Evolutionary conservation across 352 stramenopile genomes (phyloP).

Genomic region (Phytophthora rubi): DNA sequence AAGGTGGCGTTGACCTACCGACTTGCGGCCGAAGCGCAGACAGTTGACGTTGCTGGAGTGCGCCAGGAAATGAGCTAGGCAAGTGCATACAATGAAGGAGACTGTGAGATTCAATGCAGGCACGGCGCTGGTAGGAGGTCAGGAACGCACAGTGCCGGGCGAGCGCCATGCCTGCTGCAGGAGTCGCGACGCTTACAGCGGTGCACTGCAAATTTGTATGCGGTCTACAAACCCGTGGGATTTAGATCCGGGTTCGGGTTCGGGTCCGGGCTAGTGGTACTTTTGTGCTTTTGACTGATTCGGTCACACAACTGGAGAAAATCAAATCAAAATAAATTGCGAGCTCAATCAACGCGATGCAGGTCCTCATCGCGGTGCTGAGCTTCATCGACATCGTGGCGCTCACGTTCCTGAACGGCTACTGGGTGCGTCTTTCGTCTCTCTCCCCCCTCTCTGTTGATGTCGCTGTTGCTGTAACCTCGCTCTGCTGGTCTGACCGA

Average conservation of each 20-base stretch:
- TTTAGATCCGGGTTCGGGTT: neutral
- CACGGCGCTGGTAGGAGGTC: no score
- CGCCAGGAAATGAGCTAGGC: constrained; percentile 76
- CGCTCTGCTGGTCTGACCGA: constrained; percentile 5
- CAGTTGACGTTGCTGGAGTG: constrained; percentile 87
- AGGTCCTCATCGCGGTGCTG: constrained; percentile 78
- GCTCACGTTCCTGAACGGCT: constrained; percentile 89
- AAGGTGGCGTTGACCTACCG: constrained; percentile 41
- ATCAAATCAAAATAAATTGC: neutral
- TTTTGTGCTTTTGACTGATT: constrained; percentile 10
- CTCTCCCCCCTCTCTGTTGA: neutral
- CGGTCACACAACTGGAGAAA: constrained; percentile 18
- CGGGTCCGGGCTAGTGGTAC: constrained; percentile 12
- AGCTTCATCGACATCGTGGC: constrained; percentile 86
- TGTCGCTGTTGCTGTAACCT: neutral
- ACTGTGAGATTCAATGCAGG: no score
- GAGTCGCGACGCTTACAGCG: constrained; percentile 22
- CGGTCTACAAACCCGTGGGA: constrained; percentile 3
- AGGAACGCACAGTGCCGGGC: constrained; percentile 60
- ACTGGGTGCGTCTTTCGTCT: constrained; percentile 62
- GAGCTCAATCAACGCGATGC: constrained; percentile 40
- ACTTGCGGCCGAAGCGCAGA: constrained; percentile 82
- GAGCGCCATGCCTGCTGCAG: constrained; percentile 41
- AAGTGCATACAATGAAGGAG: neutral
- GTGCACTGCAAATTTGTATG: neutral